Evolutionary conservation across 1,284 basidiomycete genomes (phyloP).

Genomic region (Malassezia restricta): DNA sequence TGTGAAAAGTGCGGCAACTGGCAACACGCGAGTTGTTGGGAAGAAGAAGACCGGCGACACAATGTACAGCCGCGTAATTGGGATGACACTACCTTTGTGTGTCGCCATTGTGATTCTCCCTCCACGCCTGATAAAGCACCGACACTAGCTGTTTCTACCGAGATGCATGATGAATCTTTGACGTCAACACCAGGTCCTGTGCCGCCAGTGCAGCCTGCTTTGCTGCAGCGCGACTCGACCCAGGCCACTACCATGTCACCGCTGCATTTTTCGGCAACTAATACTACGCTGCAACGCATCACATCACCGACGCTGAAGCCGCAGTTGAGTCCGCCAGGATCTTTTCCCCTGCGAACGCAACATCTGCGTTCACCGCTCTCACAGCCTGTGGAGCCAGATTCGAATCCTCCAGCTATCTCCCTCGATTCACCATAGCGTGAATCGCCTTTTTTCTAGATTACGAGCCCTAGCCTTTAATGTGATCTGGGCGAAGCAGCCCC

Average conservation of each 20-base stretch:
- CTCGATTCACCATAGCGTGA: no score
- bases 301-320: not conserved
- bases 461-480: no score
- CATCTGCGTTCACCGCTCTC: not conserved
- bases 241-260: no score
- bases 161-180: no score
- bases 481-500: no score
- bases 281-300: not conserved
- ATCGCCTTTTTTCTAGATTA: no score
- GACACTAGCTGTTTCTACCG: no score
- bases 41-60: slow-evolving; percentile 26
- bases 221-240: no score
- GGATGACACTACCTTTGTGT: slow-evolving; percentile 31
- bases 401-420: no score
- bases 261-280: not conserved
- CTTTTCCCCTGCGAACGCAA: slow-evolving; percentile 3
- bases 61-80: slow-evolving; percentile 19
- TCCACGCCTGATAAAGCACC: no score
- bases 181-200: no score
- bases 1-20: slow-evolving; percentile 67
- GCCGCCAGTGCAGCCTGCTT: no score
- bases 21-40: slow-evolving; percentile 48
- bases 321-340: not conserved
- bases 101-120: slow-evolving; percentile 19
- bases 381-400: not conserved